Base-by-base conservation (phyloP, 768 basidiomycete species). In the Lactarius tabidus region DNA sequence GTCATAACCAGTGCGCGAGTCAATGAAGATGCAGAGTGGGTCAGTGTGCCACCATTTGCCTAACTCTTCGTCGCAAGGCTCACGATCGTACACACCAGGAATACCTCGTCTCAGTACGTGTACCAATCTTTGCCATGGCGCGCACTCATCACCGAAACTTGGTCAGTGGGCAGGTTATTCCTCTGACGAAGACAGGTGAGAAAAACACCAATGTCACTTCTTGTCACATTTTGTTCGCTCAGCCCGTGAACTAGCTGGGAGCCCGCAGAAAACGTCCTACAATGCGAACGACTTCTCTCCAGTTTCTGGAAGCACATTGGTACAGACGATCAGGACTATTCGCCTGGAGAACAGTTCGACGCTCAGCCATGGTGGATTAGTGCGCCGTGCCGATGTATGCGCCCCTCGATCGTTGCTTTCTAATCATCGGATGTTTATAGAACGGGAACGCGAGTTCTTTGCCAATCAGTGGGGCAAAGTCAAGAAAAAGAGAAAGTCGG, bases 91-190 rank as follows among this genome's bases (percentile, higher is more conserved):
- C 23, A 35, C 54, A 48, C 38, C 53, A 86, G 89, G 83, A 88
- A 75, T 91, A 90, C 69, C 72, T 70, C 59, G 88, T 90, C 45
- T 90, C 90, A 79, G 89, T 89, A 65, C 65, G 63, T 43, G 33
- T 58, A 51, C 35, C 1, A 54, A 39, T 28, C 17, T 55, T 28
- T 55, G 10, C 12, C 18, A 17, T 17, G 33, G 10, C 26, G 15
- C 39, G 26, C 52, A 28, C 61, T 26, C 31, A 58, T 29, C 31
- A 41, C n/a, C 51, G 59, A 59, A 59, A 54, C 20, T 35, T 51
- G 57, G 66, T 31, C 62, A 90, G 89, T 91, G 89, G 89, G 84
- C 79, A 14, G 82, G 81, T 10, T 91, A 89, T 71, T 76, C 73
- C 58, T 82, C 82, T 0, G 80, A 79, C 35, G 77, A 79, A 1